phyloP scores from a whole-genome alignment of 345 rosid species.

The Gossypium ekmanianum region DNA sequence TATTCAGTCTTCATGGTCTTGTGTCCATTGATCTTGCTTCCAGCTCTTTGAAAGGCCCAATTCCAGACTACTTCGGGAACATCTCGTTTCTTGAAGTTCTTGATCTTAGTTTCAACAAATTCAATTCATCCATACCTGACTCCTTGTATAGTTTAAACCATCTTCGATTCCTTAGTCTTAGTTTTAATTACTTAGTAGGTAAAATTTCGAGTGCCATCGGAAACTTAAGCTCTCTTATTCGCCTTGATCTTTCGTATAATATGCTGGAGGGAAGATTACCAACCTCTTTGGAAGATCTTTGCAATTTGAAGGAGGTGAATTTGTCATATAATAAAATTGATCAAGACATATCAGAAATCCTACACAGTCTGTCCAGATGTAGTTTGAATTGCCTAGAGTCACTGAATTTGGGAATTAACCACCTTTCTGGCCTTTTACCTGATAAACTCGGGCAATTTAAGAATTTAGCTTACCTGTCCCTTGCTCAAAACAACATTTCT shows the following conservation, averaged over 20 bases:
- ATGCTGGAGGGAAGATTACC: background rate
- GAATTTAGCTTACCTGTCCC: too few relatives aligned
- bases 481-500: too few relatives aligned
- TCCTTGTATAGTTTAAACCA: constrained; percentile 12
- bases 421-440: background rate
- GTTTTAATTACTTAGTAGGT: background rate
- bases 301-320: background rate
- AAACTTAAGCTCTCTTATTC: constrained; percentile 14
- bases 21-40: background rate
- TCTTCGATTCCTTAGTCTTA: constrained; percentile 18
- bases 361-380: background rate
- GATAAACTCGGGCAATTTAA: too few relatives aligned
- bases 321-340: background rate
- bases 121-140: constrained; percentile 10
- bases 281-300: background rate
- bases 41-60: background rate
- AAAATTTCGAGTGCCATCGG: constrained; percentile 5
- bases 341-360: background rate
- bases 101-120: background rate
- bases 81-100: constrained; percentile 28
- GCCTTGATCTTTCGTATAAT: background rate
- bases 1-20: constrained; percentile 11
- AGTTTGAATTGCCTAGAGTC: background rate
- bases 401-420: background rate
- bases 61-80: background rate